Percentiles rank a stretch among this genome's conserved stretches.
These are phyloP conservation scores for Trichomonascus vanleenenianus DNA, from an alignment of 805 yeast genomes.

Conservation along the genomic window DNA sequence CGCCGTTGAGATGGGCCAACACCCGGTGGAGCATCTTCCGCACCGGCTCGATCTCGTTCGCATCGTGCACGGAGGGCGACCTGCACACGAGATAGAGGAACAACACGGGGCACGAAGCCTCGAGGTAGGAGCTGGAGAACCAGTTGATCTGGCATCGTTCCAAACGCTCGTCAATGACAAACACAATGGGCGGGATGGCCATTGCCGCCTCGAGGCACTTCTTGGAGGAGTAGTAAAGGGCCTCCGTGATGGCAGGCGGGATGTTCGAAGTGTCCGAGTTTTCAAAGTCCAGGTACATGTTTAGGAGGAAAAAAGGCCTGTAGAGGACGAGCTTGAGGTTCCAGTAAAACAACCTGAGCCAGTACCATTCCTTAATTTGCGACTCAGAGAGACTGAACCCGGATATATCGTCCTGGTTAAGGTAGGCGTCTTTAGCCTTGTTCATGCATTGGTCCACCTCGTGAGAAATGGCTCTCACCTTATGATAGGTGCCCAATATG, in stretches of 20 bases:
- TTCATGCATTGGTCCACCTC: not conserved
- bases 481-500: not conserved
- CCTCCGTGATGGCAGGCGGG: not conserved
- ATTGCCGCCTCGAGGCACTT: conserved; percentile 4
- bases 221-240: not conserved
- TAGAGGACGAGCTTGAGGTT: conserved; percentile 1
- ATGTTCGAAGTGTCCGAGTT: not conserved
- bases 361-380: conserved; percentile 5
- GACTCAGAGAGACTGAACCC: not conserved
- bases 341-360: conserved; percentile 1
- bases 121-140: conserved; percentile 4
- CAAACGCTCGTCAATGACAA: conserved; percentile 1
- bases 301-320: conserved; percentile 2
- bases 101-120: conserved; percentile 1
- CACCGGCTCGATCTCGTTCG: not conserved
- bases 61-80: not conserved
- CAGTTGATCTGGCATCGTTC: conserved; percentile 6
- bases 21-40: not conserved
- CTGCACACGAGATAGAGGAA: conserved; percentile 1
- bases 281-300: not conserved
- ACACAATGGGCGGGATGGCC: not conserved
- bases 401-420: not conserved
- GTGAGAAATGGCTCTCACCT: not conserved
- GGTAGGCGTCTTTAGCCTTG: not conserved
- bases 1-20: not conserved